Base-by-base conservation (phyloP, 352 stramenopile species). In the Globisporangium megalacanthum region DNA sequence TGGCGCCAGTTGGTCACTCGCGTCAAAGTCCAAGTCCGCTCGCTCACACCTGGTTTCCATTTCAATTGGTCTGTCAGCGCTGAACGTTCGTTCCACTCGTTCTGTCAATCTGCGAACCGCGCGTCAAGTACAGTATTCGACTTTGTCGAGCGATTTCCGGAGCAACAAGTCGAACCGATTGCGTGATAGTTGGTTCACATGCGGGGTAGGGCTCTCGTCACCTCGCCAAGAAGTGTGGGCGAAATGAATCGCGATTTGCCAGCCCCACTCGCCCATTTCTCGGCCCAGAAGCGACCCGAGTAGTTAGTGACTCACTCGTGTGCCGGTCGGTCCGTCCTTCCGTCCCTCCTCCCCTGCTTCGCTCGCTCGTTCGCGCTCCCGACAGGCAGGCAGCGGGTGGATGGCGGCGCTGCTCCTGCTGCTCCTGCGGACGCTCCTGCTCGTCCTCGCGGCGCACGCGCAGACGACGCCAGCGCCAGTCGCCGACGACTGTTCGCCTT, bases 401-500 rank as follows among this genome's bases (percentile, higher is more conserved):
- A 49, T 52, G 14, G 47, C 47, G 22, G 47, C 47, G 49, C 49
- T 54, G 22, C 39, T 31, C 19, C 19, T 11, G 29, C 17, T 44
- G 17, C 10, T 48, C 19, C 48, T 54, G n/a, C 31, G 11, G 48
- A 15, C 20, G 49, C 33, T 54, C 25, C 25, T 52, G n/a, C 33
- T 25, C 4, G 31, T 33, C 31, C 13, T 33, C 33, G 35, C 37
- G 33, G 10, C 20, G 19, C 22, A 20, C 22, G 58, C 44, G 9
- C n/a, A 25, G 14, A 58, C 58, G 8, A 48, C 60, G 7, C 60
- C 54, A 9, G 59, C 54, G 8, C 50, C 48, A 10, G 66, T 56
- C 46, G 60, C 69, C 1, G 83, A 93, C 53, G 68, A 91, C 53
- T 93, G 83, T 58, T 73, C 69, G 7, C 69, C 71, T 9, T 92